Percentiles rank a stretch among this genome's conserved stretches.
phyloP scores from a whole-genome alignment of 176 grass and related monocot genomes.

The Carex pumila region DNA sequence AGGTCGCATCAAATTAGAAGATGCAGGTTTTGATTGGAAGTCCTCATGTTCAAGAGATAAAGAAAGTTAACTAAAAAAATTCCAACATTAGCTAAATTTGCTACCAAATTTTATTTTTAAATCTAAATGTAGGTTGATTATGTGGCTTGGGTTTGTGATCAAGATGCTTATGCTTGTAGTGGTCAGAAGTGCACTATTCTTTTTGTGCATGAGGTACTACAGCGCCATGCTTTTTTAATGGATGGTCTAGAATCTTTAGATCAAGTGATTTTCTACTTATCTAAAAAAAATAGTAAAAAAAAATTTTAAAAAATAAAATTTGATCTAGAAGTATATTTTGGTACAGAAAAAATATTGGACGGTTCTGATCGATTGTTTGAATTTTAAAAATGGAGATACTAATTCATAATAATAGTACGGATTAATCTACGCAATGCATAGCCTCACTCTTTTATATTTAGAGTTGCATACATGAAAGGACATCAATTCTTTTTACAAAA shows the following conservation, averaged over 20 bases:
- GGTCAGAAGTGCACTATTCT: slow-evolving; percentile 96
- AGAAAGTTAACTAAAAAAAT: background rate
- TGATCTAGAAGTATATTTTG: no score
- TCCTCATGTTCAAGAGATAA: slow-evolving; percentile 90
- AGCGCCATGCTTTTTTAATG: no score
- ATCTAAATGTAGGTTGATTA: slow-evolving; percentile 65
- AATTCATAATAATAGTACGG: no score
- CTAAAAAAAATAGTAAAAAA: no score
- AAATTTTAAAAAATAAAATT: no score
- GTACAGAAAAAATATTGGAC: no score
- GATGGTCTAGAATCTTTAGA: no score
- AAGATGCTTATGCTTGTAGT: slow-evolving; percentile 98
- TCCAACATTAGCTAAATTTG: background rate
- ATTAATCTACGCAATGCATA: no score
- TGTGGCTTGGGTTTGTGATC: slow-evolving; percentile 95
- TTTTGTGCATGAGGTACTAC: slow-evolving; percentile 81
- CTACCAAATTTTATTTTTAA: slow-evolving; percentile 12
- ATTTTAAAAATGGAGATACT: no score
- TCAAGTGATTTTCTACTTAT: no score
- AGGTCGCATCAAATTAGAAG: slow-evolving; percentile 82
- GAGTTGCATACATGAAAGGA: background rate
- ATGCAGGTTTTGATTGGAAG: slow-evolving; percentile 99
- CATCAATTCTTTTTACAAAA: background rate
- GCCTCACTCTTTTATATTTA: no score
- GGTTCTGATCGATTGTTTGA: no score